phyloP scores from a whole-genome alignment of 805 yeast genomes.

The Teunomyces pallodes region DNA sequence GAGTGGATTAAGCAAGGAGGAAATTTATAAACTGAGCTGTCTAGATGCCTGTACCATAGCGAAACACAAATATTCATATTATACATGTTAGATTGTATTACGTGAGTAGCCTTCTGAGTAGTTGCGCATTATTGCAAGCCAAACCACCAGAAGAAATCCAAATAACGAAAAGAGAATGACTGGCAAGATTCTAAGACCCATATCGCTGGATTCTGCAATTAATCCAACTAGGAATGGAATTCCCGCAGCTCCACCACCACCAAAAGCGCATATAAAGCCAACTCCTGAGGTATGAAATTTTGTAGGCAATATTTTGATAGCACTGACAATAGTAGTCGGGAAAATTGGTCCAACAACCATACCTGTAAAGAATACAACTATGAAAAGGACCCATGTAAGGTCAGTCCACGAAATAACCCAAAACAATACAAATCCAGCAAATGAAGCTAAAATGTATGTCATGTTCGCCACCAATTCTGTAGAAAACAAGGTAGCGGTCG shows the following conservation, averaged over 20 bases:
- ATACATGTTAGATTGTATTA: background rate
- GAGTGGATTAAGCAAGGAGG: slow-evolving; percentile 66
- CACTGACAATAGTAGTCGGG: slow-evolving; percentile 68
- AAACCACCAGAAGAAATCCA: slow-evolving; percentile 20
- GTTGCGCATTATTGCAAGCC: slow-evolving; percentile 17
- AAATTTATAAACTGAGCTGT: background rate
- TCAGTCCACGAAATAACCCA: slow-evolving; percentile 32
- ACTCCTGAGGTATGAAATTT: slow-evolving; percentile 62
- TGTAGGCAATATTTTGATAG: slow-evolving; percentile 60
- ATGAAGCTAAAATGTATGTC: slow-evolving; percentile 33
- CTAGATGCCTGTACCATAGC: background rate
- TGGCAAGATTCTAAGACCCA: slow-evolving; percentile 34
- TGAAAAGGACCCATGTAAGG: slow-evolving; percentile 24
- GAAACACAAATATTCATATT: background rate
- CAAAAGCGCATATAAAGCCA: slow-evolving; percentile 74
- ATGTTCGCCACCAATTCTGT: slow-evolving; percentile 48
- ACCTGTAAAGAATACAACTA: slow-evolving; percentile 43
- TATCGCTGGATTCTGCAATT: slow-evolving; percentile 32
- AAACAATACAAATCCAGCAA: slow-evolving; percentile 27
- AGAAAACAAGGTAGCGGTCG: slow-evolving; percentile 46
- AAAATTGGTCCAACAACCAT: slow-evolving; percentile 52
- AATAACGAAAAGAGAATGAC: slow-evolving; percentile 25
- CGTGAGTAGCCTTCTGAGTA: background rate
- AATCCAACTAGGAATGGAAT: slow-evolving; percentile 65
- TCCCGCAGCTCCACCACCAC: slow-evolving; percentile 81